Percentiles rank a stretch among this genome's conserved stretches.
These are phyloP conservation scores for Triglochin maritima DNA, from an alignment of 106 monocot species.

Conservation along the genomic window DNA sequence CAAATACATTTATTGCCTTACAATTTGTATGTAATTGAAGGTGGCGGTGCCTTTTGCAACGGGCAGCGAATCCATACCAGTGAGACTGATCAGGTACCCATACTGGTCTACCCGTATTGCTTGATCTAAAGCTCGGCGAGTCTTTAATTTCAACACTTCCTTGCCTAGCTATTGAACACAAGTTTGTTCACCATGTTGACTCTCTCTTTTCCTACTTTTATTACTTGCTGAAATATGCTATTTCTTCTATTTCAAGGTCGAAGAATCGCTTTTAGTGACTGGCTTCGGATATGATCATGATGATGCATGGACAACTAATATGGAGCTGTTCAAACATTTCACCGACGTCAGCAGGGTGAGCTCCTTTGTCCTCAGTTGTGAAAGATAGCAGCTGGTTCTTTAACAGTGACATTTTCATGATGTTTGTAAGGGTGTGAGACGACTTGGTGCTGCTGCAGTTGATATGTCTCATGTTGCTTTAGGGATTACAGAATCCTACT, in stretches of 20 bases:
- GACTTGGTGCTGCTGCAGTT: constrained; percentile 92
- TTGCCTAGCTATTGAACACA: background rate
- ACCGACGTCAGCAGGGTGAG: constrained; percentile 91
- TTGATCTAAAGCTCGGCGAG: too few relatives aligned
- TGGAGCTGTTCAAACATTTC: constrained; percentile 83
- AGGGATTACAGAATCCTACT: constrained; percentile 85
- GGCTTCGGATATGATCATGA: constrained; percentile 99
- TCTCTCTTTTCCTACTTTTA: background rate
- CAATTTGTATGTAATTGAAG: constrained; percentile 14
- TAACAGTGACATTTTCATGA: constrained; percentile 3
- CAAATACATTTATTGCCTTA: too few relatives aligned
- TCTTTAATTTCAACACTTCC: background rate
- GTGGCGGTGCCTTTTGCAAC: constrained; percentile 97
- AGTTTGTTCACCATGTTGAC: background rate
- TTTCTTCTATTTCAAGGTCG: constrained; percentile 38
- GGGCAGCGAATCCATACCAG: constrained; percentile 95
- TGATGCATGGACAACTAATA: constrained; percentile 90
- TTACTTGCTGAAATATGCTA: background rate
- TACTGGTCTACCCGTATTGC: background rate
- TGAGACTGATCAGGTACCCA: constrained; percentile 55
- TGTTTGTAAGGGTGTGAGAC: constrained; percentile 66
- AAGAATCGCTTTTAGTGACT: constrained; percentile 87
- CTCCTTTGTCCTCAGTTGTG: background rate
- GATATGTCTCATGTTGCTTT: constrained; percentile 97
- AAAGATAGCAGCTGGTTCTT: background rate